Evolutionary conservation across 2,329 filamentous ascomycete species (phyloP).

Genomic region (Stemphylium vesicarium): DNA sequence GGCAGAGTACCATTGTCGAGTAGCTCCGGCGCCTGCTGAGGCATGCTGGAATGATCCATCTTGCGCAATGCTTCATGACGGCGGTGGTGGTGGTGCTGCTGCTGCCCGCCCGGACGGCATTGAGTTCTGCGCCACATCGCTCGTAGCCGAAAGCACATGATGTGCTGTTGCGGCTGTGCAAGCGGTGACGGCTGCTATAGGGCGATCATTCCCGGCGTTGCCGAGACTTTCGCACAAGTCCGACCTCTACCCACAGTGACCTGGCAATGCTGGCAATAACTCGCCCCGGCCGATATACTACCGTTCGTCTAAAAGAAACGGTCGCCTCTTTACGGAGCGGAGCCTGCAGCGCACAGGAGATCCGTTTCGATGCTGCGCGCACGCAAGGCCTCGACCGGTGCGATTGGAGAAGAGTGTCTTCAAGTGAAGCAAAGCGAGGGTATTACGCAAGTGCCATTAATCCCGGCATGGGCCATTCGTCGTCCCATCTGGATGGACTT

Average conservation of each 20-base stretch:
- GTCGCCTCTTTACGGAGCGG: conserved; percentile 16
- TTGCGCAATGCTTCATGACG: conserved; percentile 19
- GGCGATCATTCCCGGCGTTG: conserved; percentile 36
- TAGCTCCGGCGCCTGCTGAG: conserved; percentile 48
- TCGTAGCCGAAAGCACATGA: conserved; percentile 16
- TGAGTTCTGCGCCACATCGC: conserved; percentile 23
- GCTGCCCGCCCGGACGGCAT: not conserved
- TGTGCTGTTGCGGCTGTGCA: conserved; percentile 35
- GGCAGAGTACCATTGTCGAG: conserved; percentile 33
- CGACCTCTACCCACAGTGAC: conserved; percentile 6
- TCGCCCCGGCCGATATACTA: conserved; percentile 32
- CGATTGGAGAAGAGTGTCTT: conserved; percentile 38
- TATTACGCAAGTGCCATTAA: conserved; percentile 32
- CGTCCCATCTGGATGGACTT: conserved; percentile 34
- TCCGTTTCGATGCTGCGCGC: conserved; percentile 37
- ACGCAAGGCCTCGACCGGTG: conserved; percentile 18
- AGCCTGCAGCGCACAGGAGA: conserved; percentile 17
- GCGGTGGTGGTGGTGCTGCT: conserved; percentile 17
- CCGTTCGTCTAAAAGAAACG: conserved; percentile 24
- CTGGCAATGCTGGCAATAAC: conserved; percentile 11
- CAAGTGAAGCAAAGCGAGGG: conserved; percentile 30
- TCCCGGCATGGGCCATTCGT: conserved; percentile 35
- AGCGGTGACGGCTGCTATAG: conserved; percentile 10
- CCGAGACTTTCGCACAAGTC: conserved; percentile 21
- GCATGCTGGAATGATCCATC: conserved; percentile 25